Evolutionary conservation across 2,329 filamentous ascomycete genomes (phyloP).

Genomic region (Pseudogymnoascus sp.): DNA sequence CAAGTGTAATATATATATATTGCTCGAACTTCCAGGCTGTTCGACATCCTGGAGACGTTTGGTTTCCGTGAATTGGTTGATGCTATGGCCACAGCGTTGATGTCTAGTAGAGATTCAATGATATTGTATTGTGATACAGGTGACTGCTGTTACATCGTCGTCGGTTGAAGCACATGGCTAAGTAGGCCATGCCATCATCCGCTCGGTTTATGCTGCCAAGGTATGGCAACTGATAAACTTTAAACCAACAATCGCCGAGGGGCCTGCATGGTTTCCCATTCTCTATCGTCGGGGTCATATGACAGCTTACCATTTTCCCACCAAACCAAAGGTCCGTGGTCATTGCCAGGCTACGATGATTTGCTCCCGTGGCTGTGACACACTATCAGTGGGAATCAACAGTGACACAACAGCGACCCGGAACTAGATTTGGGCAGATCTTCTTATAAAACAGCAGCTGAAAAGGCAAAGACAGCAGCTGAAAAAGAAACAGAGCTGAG

Average conservation of each 20-base stretch:
- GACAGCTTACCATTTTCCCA: neutral
- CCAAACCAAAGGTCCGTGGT: neutral
- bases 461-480: neutral
- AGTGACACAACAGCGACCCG: neutral
- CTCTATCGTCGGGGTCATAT: neutral
- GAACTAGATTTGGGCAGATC: neutral
- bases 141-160: neutral
- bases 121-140: neutral
- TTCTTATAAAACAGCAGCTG: neutral
- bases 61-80: neutral
- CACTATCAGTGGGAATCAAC: neutral
- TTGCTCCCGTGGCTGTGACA: neutral
- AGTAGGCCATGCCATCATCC: neutral
- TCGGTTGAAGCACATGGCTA: neutral
- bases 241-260: neutral
- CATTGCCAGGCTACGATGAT: neutral
- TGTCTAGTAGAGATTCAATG: neutral
- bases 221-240: neutral
- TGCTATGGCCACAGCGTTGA: neutral
- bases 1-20: conserved; percentile 2
- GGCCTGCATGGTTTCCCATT: neutral
- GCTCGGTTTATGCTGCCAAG: neutral
- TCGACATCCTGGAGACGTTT: neutral
- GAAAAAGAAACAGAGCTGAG: neutral
- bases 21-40: neutral